These are phyloP conservation scores for Coemansia sp. DNA, from an alignment of 192 early-diverging fungal genomes.

Conservation along the genomic window DNA sequence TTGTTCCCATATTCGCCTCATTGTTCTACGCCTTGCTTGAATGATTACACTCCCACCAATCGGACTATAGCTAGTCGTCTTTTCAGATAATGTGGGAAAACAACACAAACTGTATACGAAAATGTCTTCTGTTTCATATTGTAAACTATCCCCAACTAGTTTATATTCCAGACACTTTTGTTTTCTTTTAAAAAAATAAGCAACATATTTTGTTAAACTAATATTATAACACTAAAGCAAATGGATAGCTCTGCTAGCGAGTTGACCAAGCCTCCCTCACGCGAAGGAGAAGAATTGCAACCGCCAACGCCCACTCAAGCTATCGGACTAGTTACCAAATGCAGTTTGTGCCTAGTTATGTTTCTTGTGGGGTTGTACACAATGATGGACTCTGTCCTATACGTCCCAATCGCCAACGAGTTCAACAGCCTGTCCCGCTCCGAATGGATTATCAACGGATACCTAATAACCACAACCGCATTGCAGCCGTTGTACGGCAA, in stretches of 20 bases:
- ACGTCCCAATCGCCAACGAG: constrained; percentile 69
- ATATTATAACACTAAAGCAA: background rate
- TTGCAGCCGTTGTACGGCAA: constrained; percentile 82
- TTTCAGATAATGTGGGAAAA: too few species aligned
- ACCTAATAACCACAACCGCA: constrained; percentile 68
- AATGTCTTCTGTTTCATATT: too few species aligned
- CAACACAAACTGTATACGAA: too few species aligned
- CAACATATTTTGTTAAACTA: background rate
- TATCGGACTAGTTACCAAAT: constrained; percentile 15
- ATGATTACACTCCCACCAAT: too few species aligned
- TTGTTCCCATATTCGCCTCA: too few species aligned
- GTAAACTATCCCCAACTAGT: background rate
- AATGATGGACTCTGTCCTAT: constrained; percentile 78
- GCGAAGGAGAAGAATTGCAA: background rate
- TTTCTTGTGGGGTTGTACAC: constrained; percentile 38
- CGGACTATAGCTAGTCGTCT: too few species aligned
- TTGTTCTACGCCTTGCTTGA: too few species aligned
- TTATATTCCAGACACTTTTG: background rate
- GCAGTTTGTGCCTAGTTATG: constrained; percentile 33
- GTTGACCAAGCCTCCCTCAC: background rate
- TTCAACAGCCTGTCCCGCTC: constrained; percentile 64
- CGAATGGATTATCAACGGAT: constrained; percentile 82
- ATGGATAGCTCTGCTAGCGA: background rate
- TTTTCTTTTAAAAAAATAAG: background rate
- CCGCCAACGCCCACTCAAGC: background rate